These are phyloP conservation scores for Colletotrichum magnum DNA, from an alignment of 2,329 filamentous ascomycete species.

Conservation along the genomic window DNA sequence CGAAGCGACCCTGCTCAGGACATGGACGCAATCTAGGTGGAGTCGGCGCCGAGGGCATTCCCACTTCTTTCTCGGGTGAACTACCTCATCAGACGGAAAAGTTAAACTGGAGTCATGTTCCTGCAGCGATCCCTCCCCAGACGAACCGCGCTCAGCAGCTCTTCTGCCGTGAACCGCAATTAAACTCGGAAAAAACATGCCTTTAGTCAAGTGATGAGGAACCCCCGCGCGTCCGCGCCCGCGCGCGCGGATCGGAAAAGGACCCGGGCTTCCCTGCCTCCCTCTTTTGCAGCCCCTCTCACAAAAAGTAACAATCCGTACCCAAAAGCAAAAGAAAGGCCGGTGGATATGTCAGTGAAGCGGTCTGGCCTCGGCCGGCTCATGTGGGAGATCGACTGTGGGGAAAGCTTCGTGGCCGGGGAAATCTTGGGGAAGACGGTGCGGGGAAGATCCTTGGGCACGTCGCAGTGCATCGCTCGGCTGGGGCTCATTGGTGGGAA, in stretches of 20 bases:
- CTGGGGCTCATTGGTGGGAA: slow-evolving; percentile 34
- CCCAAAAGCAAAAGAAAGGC: too few species aligned
- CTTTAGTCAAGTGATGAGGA: background rate
- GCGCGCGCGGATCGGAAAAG: slow-evolving; percentile 19
- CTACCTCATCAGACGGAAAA: slow-evolving; percentile 30
- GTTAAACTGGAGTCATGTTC: slow-evolving; percentile 17
- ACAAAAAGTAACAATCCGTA: too few species aligned
- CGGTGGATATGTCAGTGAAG: slow-evolving; percentile 11
- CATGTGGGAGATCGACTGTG: slow-evolving; percentile 31
- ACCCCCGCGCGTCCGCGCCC: slow-evolving; percentile 22
- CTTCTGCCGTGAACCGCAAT: background rate
- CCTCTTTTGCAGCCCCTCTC: background rate
- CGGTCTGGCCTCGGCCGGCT: slow-evolving; percentile 20
- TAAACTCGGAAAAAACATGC: slow-evolving; percentile 28
- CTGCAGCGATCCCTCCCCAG: background rate
- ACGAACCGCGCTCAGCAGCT: background rate
- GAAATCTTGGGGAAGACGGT: slow-evolving; percentile 11
- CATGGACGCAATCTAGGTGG: slow-evolving; percentile 14
- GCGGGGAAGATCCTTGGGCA: slow-evolving; percentile 32
- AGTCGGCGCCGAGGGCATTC: slow-evolving; percentile 28
- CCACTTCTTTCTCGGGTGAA: slow-evolving; percentile 36
- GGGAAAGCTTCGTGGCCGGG: slow-evolving; percentile 19
- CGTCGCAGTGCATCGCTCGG: slow-evolving; percentile 29
- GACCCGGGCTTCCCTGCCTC: background rate
- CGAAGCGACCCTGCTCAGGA: background rate